Base-by-base conservation (phyloP, 2,329 filamentous ascomycete species). In the Endoconidiophora laricicola region DNA sequence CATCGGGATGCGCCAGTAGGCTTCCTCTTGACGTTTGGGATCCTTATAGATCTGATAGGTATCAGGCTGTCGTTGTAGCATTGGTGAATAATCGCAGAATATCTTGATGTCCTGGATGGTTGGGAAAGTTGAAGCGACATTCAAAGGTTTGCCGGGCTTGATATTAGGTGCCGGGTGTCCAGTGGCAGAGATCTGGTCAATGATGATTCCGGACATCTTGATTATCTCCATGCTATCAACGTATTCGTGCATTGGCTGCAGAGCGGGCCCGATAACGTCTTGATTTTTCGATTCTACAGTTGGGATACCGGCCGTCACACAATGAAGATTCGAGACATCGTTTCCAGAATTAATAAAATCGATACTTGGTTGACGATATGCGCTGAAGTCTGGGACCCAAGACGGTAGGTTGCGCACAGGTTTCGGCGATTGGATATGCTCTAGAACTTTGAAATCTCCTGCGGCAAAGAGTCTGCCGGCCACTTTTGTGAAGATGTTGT, bases 301-400 rank as follows among this genome's bases (percentile, higher is more conserved):
- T 18, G 49, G 49, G 4, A 46, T 46, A 20, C 42, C 49, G 18
- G 42, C 36, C n/a, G 10, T 12, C 2, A 23, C 24, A n/a, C 12
- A 16, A 9, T 41, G 22, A 18, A 12, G 14, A 9, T 24, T 29
- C n/a, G 39, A 26, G n/a, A 50, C n/a, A 33, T 39, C 18, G n/a
- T 40, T 29, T 20, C 22, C n/a, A 9, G 20, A 41, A 20, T 43
- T 41, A 7, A 40, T 16, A 6, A 33, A 46, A 37, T 50, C 49
- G 6, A 46, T 50, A 10, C 6, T 50, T 7, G 49, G 49, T n/a
- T 50, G 44, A 3, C 23, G 33, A 16, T 41, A 39, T 7, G 38
- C 37, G 33, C 36, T 41, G 37, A 50, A 50, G 12, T 50, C 49
- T 12, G 49, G 49, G 18, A 46, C 44, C 49, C 49, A 50, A 7